Base-by-base conservation (phyloP, 257 asterid species). In the Rubia yunnanensis region DNA sequence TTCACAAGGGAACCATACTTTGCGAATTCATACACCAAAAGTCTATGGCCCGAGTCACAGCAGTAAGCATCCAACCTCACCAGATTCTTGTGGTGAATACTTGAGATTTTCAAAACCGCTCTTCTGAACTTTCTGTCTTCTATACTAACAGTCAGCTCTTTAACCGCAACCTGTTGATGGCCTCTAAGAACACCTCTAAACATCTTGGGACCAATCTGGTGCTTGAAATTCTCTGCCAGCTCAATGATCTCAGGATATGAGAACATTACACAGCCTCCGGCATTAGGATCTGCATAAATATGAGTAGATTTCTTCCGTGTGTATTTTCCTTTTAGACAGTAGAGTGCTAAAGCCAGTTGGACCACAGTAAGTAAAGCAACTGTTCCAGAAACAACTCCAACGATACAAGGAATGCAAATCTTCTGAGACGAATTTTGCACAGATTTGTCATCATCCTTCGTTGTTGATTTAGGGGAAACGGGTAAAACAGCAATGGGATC, bases 81-180 rank as follows among this genome's bases (percentile, higher is more conserved):
- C 11, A 80, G 77, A 66, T 70, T 76, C 74, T 76, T 80, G 76
- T 80, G 84, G 72, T 35, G 60, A 8, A 80, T 80, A 69, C 75
- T 73, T 64, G 77, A 77, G 9, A 76, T 60, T 68, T 74, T 80
- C 26, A 65, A 53, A 28, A 76, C 84, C 36, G 67, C 70, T 41
- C 63, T 74, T 18, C 81, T 75, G 52, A 80, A 80, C 66, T 39
- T 73, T 11, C 74, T 76, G 32, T 73, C 76, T 28, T 80, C 81
- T 10, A 76, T 61, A 49, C 56, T 52, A 34, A 71, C 34, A 55
- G 61, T 30, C n/a, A 76, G 36, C 35, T 59, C 73, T 67, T 73
- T 79, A 38, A 79, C 73, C 28, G 72, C 81, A 41, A 76, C 79
- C 17, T 52, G 73, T 38, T 52, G 71, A 30, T 70, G 64, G 41